A percentile compares a stretch with the other conserved stretches of the same genome.
Evolutionary conservation across 768 basidiomycete genomes (phyloP).

Genomic region (Lactarius akahatsu): DNA sequence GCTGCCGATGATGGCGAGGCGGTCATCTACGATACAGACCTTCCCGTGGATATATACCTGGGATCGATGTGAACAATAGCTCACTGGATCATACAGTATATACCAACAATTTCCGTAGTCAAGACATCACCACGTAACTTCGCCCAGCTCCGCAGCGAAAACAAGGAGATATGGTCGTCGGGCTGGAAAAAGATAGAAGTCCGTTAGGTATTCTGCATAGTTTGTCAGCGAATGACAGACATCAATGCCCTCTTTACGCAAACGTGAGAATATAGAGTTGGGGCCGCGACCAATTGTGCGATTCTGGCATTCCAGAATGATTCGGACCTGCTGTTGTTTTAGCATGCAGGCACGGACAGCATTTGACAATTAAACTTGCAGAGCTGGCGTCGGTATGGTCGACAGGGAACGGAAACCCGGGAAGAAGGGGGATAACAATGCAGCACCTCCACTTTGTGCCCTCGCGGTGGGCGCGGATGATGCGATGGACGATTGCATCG

Average conservation of each 20-base stretch:
- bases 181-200: conserved; percentile 53
- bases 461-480: conserved; percentile 82
- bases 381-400: conserved; percentile 93
- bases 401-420: conserved; percentile 91
- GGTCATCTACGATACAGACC: conserved; percentile 89
- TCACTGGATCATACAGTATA: neutral
- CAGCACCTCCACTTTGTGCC: conserved; percentile 87
- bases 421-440: conserved; percentile 86
- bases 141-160: conserved; percentile 91
- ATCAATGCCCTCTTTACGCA: conserved; percentile 86
- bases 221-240: conserved; percentile 44
- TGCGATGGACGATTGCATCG: conserved; percentile 88
- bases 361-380: conserved; percentile 45
- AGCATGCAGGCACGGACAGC: neutral
- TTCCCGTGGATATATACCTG: conserved; percentile 91
- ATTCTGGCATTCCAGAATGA: conserved; percentile 95
- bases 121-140: conserved; percentile 81
- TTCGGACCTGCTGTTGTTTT: conserved; percentile 61
- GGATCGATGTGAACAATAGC: conserved; percentile 22
- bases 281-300: conserved; percentile 85
- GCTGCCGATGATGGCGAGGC: conserved; percentile 90
- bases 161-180: conserved; percentile 87
- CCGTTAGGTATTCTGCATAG: conserved; percentile 10
- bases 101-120: conserved; percentile 78
- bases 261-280: conserved; percentile 83